Base-by-base conservation (phyloP, 2,329 filamentous ascomycete genomes). In the Cytospora chrysosperma region DNA sequence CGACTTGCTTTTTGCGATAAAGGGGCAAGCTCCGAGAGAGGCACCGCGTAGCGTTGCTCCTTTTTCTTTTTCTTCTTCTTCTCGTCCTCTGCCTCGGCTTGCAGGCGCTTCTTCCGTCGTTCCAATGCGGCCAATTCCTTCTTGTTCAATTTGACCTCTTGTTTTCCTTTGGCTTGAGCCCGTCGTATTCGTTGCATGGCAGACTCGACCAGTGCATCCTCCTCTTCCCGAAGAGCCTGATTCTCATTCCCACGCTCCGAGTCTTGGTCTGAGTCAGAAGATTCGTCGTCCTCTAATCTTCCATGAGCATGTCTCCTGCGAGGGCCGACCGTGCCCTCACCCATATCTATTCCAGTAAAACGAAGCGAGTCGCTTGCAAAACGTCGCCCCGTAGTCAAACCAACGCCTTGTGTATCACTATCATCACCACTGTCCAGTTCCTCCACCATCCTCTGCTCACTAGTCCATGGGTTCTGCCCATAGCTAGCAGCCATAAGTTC, bases 91-190 rank as follows among this genome's bases (percentile, higher is more conserved):
- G n/a, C 43, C 47, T 78, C 77, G 37, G 79, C 79, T 68, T 83
- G 79, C 70, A 87, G 78, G 63, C 88, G 85, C 73, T 87, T 85
- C 67, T 84, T 79, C 70, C 84, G 82, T 67, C 87, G 85, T 72
- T 94, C 89, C 69, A 96, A 81, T 54, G 92, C 93, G 66, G 88
- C 89, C 69, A 97, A 80, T 75, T 97, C 93, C 60, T 90, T 87
- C 71, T 88, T 85, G 69, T 85, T 92, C 67, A 98, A 83, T 73
- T 88, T 90, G 62, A 97, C 91, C 63, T 96, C 91, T 52, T 83
- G 81, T 75, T 88, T 89, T 67, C 93, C 93, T 71, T 87, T 87
- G 67, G 86, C 85, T 73, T 91, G 88, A 19, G 93, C 92, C 68
- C 87, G 85, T 68, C 88, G 86, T 72, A 97, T 96, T 68, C 92